These are phyloP conservation scores for Extremus antarcticus DNA, from an alignment of 495 filamentous ascomycete species.

Conservation along the genomic window DNA sequence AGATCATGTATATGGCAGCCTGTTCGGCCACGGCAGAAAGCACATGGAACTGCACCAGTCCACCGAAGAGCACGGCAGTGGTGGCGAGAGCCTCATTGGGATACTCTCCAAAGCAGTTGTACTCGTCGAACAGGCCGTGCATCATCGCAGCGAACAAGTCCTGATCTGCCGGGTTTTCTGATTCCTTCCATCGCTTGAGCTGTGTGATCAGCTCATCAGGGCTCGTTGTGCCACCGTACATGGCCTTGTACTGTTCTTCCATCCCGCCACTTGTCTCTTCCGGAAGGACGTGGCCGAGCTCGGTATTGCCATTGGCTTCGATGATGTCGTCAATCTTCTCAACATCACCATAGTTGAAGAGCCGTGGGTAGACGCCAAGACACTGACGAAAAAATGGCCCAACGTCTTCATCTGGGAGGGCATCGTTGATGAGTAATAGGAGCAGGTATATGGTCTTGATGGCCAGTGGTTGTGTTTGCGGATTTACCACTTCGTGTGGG, in stretches of 20 bases:
- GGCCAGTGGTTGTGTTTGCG: slow-evolving; percentile 54
- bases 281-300: slow-evolving; percentile 62
- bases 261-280: slow-evolving; percentile 74
- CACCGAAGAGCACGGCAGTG: slow-evolving; percentile 91
- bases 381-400: slow-evolving; percentile 67
- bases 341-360: slow-evolving; percentile 95
- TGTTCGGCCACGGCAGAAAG: slow-evolving; percentile 82
- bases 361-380: slow-evolving; percentile 83
- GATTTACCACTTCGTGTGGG: slow-evolving; percentile 15
- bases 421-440: slow-evolving; percentile 64
- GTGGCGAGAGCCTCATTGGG: slow-evolving; percentile 87
- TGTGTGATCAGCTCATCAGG: slow-evolving; percentile 69
- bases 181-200: slow-evolving; percentile 75
- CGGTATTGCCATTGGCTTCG: slow-evolving; percentile 24
- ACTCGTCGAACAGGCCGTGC: slow-evolving; percentile 94
- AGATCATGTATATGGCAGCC: slow-evolving; percentile 86
- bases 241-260: slow-evolving; percentile 91
- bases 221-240: slow-evolving; percentile 82
- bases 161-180: slow-evolving; percentile 69
- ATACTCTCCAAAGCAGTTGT: slow-evolving; percentile 87
- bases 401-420: slow-evolving; percentile 40
- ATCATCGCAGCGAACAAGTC: slow-evolving; percentile 98
- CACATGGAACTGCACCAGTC: slow-evolving; percentile 85
- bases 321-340: slow-evolving; percentile 82
- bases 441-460: slow-evolving; percentile 77